Evolutionary conservation across 2,329 filamentous ascomycete genomes (phyloP), one percentile per base, ranked within the genome.

Genomic region (Fusarium nygamai): DNA sequence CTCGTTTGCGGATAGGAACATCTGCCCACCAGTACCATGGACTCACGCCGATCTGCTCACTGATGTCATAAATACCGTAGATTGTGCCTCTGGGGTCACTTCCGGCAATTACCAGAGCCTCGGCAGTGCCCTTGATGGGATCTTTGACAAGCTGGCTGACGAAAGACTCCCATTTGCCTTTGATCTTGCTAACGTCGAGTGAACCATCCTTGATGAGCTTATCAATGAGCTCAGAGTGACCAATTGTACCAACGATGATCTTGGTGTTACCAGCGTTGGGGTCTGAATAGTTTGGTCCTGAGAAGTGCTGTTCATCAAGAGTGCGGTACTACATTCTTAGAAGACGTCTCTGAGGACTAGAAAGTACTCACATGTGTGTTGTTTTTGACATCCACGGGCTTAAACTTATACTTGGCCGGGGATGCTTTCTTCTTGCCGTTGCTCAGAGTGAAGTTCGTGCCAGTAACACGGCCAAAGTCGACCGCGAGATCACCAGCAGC

Each of bases 401-500:
- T 75, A 58, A 87, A 88, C 19, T 74, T 78, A 60, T 88, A 88
- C 6, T 69, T 65, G 5, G 83, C 84, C 0, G 85, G 82, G 1
- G 74, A 71, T 1, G 85, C 80, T 6, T 76, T 80, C 8, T 66
- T 74, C 64, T 83, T 77, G 19, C 86, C 86, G 36, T 89, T 89
- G 75, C 87, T 87, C 8, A 90, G 82, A 2, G 90, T 89, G 65
- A 91, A 88, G 80, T 92, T 92, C 33, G 83, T 86, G 14, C 91
- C 91, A 1, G 91, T 93, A 9, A 93, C 91, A n/a, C 90, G 88
- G 22, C 91, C 91, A 82, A 94, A 92, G 80, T 94, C 92, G 8
- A 85, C 78, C 0, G 91, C 90, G 16, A 94, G 85, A 80, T 94
- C 92, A 44, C 90, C 86, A 1, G 91, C 92, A 10, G 90, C 91